These are phyloP conservation scores for Hydrangea macrophylla DNA, from an alignment of 148 eudicot species.

Conservation along the genomic window DNA sequence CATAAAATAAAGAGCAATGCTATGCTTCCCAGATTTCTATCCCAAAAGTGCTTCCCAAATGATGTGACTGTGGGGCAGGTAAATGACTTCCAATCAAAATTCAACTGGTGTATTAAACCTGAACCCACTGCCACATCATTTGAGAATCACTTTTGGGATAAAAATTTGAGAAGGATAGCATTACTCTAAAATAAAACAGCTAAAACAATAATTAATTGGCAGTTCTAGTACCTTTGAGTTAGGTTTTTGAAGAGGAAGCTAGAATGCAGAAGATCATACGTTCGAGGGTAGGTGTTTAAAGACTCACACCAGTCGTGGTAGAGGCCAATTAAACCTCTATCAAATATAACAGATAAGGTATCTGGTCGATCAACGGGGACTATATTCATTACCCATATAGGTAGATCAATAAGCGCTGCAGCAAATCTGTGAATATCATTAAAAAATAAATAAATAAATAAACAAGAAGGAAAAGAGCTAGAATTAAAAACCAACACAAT, in stretches of 20 bases:
- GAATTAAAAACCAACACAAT: not conserved
- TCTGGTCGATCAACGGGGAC: constrained; percentile 75
- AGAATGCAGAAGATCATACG: constrained; percentile 84
- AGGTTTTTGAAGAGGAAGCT: constrained; percentile 75
- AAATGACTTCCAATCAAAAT: no score
- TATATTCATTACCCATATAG: constrained; percentile 94
- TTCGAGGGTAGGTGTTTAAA: constrained; percentile 88
- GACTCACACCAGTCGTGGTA: constrained; percentile 99
- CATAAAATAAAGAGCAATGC: not conserved
- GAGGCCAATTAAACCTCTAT: constrained; percentile 84
- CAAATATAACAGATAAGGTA: constrained; percentile 73
- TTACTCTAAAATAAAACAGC: not conserved
- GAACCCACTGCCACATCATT: no score
- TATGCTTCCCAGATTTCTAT: no score
- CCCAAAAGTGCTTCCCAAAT: no score
- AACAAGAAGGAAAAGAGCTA: not conserved
- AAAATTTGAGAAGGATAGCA: not conserved
- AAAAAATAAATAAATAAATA: not conserved
- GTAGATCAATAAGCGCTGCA: constrained; percentile 60
- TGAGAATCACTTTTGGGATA: no score
- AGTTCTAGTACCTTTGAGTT: constrained; percentile 48
- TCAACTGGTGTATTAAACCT: no score
- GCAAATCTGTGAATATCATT: constrained; percentile 61
- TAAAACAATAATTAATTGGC: not conserved
- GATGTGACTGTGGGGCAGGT: no score